Conservation (phyloP, 768 basidiomycete genomes). For the Porphyrellus cyaneotinctus region DNA sequence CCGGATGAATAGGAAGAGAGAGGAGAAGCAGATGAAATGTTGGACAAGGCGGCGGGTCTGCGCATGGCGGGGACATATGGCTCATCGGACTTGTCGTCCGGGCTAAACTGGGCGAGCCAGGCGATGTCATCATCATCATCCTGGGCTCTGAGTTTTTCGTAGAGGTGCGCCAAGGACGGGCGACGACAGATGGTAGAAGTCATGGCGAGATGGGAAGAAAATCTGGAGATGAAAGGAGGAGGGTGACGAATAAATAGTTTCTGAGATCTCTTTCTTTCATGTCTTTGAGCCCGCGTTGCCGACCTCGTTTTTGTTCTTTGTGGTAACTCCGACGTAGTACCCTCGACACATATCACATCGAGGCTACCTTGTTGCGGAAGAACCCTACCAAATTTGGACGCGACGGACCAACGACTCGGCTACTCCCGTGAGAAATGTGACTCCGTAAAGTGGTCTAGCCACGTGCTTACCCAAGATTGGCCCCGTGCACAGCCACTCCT, state of each 20-base stretch:
- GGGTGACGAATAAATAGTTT: constrained; percentile 28
- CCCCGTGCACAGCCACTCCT: constrained; percentile 14
- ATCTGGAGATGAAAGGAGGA: constrained; percentile 18
- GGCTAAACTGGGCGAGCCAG: constrained; percentile 34
- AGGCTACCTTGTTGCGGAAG: constrained; percentile 33
- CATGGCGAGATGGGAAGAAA: constrained; percentile 19
- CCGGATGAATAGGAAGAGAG: constrained; percentile 23
- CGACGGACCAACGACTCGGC: constrained; percentile 17
- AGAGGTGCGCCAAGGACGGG: constrained; percentile 35
- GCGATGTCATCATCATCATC: constrained; percentile 34
- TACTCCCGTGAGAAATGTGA: constrained; percentile 31
- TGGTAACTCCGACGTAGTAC: constrained; percentile 36
- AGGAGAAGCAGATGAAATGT: constrained; percentile 29
- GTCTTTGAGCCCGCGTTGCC: constrained; percentile 36
- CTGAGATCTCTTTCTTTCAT: constrained; percentile 35
- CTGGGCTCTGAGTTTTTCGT: constrained; percentile 33
- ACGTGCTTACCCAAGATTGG: constrained; percentile 19
- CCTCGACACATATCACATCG: constrained; percentile 35
- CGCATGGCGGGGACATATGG: constrained; percentile 19
- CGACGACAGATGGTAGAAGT: constrained; percentile 32
- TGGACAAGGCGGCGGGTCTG: constrained; percentile 21
- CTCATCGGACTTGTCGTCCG: constrained; percentile 31
- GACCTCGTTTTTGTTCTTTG: constrained; percentile 40
- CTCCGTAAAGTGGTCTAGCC: constrained; percentile 20
- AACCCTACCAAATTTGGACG: constrained; percentile 14